A percentile compares a stretch with the other conserved stretches of the same genome.
These are phyloP conservation scores for Aspergillus hancockii DNA, from an alignment of 495 filamentous ascomycete species.

Conservation along the genomic window DNA sequence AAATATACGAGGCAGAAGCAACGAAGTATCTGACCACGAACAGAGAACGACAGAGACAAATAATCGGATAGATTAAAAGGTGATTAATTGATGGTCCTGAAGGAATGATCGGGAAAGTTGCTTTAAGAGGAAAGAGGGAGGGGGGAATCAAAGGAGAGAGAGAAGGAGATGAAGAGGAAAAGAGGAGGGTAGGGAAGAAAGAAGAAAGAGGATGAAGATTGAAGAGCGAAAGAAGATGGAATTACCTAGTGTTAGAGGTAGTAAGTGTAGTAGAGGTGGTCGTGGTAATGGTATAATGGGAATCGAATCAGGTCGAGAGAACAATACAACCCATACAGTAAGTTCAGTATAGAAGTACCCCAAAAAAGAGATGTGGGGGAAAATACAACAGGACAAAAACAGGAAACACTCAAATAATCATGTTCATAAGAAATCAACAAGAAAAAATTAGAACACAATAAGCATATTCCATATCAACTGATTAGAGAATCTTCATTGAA, in stretches of 20 bases:
- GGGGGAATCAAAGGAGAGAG: conserved; percentile 23
- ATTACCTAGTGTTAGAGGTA: conserved; percentile 8
- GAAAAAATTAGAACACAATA: too few species aligned
- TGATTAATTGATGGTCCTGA: conserved; percentile 34
- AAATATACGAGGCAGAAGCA: conserved; percentile 14
- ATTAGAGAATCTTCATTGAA: not conserved
- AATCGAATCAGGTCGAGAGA: conserved; percentile 1
- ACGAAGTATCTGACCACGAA: conserved; percentile 32
- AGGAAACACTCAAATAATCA: not conserved
- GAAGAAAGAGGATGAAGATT: conserved; percentile 17
- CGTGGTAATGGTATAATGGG: conserved; percentile 1
- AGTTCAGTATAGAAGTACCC: conserved; percentile 3
- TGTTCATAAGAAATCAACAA: not conserved
- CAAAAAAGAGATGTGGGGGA: not conserved
- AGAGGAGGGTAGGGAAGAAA: conserved; percentile 33
- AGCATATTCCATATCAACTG: too few species aligned
- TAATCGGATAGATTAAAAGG: conserved; percentile 26
- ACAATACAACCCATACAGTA: conserved; percentile 5
- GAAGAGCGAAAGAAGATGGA: conserved; percentile 32
- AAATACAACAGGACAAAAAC: not conserved
- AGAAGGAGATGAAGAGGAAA: conserved; percentile 34
- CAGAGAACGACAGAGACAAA: conserved; percentile 42
- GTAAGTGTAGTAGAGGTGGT: conserved; percentile 4
- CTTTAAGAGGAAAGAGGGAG: conserved; percentile 32
- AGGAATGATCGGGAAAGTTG: conserved; percentile 39